A percentile compares a stretch with the other conserved stretches of the same genome.
Evolutionary conservation across 495 filamentous ascomycete species (phyloP).

Genomic region (Aeminium ludgeri): DNA sequence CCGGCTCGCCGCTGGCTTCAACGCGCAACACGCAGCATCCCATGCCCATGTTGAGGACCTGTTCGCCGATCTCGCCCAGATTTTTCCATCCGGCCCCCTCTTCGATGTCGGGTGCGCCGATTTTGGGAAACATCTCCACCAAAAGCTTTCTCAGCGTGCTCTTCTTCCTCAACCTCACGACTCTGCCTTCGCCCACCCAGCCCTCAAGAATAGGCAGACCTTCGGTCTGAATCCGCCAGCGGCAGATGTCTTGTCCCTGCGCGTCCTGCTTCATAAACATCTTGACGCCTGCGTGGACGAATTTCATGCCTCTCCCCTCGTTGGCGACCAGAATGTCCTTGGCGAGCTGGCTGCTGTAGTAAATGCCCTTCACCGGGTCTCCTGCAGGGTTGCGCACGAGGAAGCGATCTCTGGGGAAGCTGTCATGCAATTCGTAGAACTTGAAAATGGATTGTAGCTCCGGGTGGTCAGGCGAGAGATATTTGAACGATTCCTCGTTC

Average conservation of each 20-base stretch:
- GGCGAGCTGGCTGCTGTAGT: constrained; percentile 79
- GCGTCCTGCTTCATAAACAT: constrained; percentile 97
- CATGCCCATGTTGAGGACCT: constrained; percentile 61
- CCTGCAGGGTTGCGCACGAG: constrained; percentile 87
- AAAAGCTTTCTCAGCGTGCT: constrained; percentile 63
- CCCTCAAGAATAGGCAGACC: constrained; percentile 74
- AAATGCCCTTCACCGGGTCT: constrained; percentile 70
- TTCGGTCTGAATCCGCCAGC: constrained; percentile 90
- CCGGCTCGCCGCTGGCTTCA: constrained; percentile 49
- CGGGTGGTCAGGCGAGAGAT: constrained; percentile 49
- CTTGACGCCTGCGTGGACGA: constrained; percentile 90
- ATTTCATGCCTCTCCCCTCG: constrained; percentile 78
- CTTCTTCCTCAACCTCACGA: constrained; percentile 56
- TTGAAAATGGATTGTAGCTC: constrained; percentile 56
- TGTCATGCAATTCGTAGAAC: constrained; percentile 67
- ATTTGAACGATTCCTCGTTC: constrained; percentile 85
- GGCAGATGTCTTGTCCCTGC: constrained; percentile 64
- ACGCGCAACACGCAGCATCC: constrained; percentile 83
- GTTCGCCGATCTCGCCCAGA: constrained; percentile 73
- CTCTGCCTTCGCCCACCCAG: constrained; percentile 63
- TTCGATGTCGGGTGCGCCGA: constrained; percentile 30
- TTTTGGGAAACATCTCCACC: constrained; percentile 88
- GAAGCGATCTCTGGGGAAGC: constrained; percentile 79
- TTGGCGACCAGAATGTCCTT: constrained; percentile 67
- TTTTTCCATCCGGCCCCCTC: constrained; percentile 40